Evolutionary conservation across 2,329 filamentous ascomycete species (phyloP).

Genomic region (Exophiala oligosperma): DNA sequence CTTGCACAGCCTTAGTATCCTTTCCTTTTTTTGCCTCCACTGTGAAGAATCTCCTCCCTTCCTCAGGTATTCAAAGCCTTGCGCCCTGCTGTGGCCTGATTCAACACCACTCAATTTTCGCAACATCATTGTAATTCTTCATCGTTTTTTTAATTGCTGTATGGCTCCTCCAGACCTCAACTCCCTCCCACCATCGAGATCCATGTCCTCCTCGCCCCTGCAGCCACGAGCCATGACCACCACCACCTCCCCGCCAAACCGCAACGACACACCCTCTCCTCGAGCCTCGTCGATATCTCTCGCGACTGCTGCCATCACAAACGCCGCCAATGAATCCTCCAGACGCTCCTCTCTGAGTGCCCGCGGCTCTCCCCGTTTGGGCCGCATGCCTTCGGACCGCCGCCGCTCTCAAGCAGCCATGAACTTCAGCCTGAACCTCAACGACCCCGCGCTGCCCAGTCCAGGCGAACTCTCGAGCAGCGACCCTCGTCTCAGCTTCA

Average conservation of each 20-base stretch:
- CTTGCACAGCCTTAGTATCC: no score
- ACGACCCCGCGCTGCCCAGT: slow-evolving; percentile 38
- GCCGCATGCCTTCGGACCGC: slow-evolving; percentile 39
- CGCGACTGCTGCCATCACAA: slow-evolving; percentile 74
- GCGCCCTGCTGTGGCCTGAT: not conserved
- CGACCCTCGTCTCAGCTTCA: slow-evolving; percentile 39
- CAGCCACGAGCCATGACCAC: slow-evolving; percentile 33
- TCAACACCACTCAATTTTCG: not conserved
- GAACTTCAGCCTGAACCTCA: slow-evolving; percentile 37
- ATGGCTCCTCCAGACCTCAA: slow-evolving; percentile 73
- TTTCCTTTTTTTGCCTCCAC: no score
- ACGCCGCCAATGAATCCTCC: slow-evolving; percentile 69
- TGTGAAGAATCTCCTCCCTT: no score
- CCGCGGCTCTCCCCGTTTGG: slow-evolving; percentile 35
- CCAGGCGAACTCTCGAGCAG: slow-evolving; percentile 39
- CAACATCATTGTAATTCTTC: not conserved
- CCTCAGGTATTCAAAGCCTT: not conserved
- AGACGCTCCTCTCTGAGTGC: slow-evolving; percentile 40
- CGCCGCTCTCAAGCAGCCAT: slow-evolving; percentile 44
- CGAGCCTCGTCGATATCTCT: slow-evolving; percentile 67
- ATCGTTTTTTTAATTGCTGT: not conserved
- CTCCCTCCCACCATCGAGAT: slow-evolving; percentile 62
- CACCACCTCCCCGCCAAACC: slow-evolving; percentile 33
- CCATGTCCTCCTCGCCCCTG: slow-evolving; percentile 40
- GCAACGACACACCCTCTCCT: slow-evolving; percentile 45